phyloP scores from a whole-genome alignment of 73 alveolate genomes.

The Paramecium primaurelia region DNA sequence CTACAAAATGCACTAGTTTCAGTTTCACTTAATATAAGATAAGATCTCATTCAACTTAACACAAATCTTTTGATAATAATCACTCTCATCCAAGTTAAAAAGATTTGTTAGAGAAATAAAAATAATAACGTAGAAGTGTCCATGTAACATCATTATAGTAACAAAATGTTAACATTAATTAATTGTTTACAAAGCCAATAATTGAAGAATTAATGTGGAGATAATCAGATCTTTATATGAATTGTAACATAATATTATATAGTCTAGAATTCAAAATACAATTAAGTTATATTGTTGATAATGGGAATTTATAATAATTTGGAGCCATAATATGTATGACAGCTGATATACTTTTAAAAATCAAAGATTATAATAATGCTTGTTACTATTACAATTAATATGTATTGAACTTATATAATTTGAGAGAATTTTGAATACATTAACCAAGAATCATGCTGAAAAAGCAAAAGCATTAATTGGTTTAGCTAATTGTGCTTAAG shows the following conservation, averaged over 20 bases:
- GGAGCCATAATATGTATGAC: constrained; percentile 1
- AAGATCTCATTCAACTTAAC: not conserved
- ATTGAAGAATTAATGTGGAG: constrained; percentile 8
- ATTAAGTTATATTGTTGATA: not conserved
- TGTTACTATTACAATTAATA: not conserved
- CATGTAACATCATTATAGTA: not conserved
- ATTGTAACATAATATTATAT: not conserved
- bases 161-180: not conserved
- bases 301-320: not conserved
- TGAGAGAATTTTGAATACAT: constrained; percentile 29
- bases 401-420: not conserved
- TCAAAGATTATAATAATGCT: not conserved
- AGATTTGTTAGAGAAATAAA: not conserved
- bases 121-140: not conserved
- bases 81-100: not conserved
- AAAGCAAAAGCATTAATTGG: constrained; percentile 26
- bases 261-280: not conserved
- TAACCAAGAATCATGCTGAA: not conserved
- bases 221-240: not conserved
- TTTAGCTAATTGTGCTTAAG: not conserved
- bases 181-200: not conserved
- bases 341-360: not conserved
- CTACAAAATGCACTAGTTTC: not conserved
- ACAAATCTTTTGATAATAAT: not conserved
- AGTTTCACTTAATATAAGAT: not conserved